Percentiles rank a stretch among this genome's conserved stretches.
These are phyloP conservation scores for Eleusine indica DNA, from an alignment of 176 grass and related monocot species.

Conservation along the genomic window DNA sequence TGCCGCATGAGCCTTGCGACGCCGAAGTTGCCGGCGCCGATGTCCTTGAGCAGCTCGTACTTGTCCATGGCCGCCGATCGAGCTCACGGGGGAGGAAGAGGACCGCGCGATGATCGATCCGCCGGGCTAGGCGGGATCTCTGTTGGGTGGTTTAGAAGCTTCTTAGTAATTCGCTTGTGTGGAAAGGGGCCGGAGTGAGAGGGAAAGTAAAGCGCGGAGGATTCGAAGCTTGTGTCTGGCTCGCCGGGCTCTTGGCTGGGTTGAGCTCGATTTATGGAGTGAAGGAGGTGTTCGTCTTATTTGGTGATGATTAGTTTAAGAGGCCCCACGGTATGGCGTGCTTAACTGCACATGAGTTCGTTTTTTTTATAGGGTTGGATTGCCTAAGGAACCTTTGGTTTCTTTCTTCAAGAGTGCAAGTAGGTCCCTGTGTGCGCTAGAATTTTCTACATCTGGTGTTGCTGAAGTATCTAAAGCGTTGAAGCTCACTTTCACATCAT, in stretches of 20 bases:
- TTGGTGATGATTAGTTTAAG: constrained; percentile 33
- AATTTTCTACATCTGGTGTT: too few species aligned
- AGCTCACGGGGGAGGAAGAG: background rate
- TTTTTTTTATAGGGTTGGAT: too few species aligned
- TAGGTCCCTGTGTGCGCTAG: too few species aligned
- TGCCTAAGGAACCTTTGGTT: too few species aligned
- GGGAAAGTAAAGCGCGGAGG: background rate
- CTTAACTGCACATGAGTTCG: too few species aligned
- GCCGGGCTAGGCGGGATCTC: constrained; percentile 4
- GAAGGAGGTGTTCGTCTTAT: constrained; percentile 14
- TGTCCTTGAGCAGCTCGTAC: constrained; percentile 98
- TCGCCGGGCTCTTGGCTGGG: constrained; percentile 13
- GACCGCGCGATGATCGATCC: background rate
- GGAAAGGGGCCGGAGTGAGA: background rate
- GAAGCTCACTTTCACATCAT: too few species aligned
- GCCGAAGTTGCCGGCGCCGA: constrained; percentile 87
- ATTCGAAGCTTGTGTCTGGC: constrained; percentile 54
- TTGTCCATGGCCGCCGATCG: constrained; percentile 63
- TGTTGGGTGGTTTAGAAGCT: constrained; percentile 13
- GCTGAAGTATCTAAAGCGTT: too few species aligned
- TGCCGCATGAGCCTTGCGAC: constrained; percentile 82
- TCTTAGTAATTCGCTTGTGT: background rate
- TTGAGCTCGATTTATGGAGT: constrained; percentile 31
- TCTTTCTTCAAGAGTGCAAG: too few species aligned
- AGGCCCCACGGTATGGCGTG: too few species aligned